Conservation (phyloP, 2,329 filamentous ascomycete genomes). For the Colletotrichum sansevieriae region DNA sequence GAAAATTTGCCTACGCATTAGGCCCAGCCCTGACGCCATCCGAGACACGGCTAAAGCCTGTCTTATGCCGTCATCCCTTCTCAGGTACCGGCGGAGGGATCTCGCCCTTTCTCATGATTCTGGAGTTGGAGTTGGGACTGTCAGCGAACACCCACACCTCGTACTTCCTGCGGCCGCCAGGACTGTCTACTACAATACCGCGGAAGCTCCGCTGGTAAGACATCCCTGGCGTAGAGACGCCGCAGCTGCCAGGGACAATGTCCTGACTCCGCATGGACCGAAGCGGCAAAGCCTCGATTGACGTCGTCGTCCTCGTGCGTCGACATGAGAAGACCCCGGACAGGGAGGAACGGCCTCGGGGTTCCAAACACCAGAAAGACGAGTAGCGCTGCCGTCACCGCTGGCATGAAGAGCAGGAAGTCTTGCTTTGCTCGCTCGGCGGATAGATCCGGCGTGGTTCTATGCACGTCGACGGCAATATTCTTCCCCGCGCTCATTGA, state of each 20-base stretch:
- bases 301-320: neutral
- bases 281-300: constrained; percentile 1
- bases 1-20: neutral
- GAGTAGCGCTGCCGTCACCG: constrained; percentile 43
- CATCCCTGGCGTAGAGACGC: neutral
- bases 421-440: constrained; percentile 34
- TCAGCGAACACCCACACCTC: constrained; percentile 2
- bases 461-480: constrained; percentile 48
- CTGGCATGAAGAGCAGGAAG: constrained; percentile 45
- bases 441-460: constrained; percentile 50
- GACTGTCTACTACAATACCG: neutral
- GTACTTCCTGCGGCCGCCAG: neutral
- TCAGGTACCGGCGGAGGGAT: neutral
- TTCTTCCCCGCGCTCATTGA: constrained; percentile 50
- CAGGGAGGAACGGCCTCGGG: constrained; percentile 40
- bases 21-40: neutral
- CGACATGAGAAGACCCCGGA: neutral
- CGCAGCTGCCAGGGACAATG: neutral
- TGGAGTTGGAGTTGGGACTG: constrained; percentile 1
- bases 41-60: constrained; percentile 3
- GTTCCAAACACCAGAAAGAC: constrained; percentile 45
- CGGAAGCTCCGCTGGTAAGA: constrained; percentile 1
- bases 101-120: neutral
- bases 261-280: constrained; percentile 6
- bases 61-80: neutral